phyloP scores from a whole-genome alignment of 768 basidiomycete genomes.

The Lentinus brumalis region DNA sequence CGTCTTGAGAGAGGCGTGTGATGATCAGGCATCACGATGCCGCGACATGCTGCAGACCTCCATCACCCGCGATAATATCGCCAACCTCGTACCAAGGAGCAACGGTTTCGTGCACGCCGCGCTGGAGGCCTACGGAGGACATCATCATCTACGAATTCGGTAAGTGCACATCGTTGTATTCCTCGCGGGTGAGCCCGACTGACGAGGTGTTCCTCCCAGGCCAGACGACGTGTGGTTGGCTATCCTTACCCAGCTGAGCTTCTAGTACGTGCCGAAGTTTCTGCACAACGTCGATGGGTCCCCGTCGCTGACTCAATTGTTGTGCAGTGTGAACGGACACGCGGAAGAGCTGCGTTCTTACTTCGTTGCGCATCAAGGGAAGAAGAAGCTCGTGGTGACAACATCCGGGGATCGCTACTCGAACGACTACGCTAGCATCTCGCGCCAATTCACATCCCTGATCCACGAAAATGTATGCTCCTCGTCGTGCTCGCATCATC shows the following conservation, averaged over 20 bases:
- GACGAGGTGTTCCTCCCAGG: slow-evolving; percentile 17
- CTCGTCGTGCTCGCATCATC: neutral
- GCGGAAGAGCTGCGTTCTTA: slow-evolving; percentile 34
- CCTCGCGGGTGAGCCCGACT: neutral
- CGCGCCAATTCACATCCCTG: slow-evolving; percentile 27
- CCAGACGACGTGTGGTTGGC: slow-evolving; percentile 55
- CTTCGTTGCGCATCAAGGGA: slow-evolving; percentile 39
- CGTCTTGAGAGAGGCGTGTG: neutral
- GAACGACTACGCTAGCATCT: slow-evolving; percentile 22
- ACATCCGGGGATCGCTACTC: neutral
- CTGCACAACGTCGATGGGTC: neutral
- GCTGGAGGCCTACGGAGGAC: slow-evolving; percentile 5
- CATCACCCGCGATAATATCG: neutral
- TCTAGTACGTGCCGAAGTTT: slow-evolving; percentile 21
- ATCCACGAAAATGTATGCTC: slow-evolving; percentile 23
- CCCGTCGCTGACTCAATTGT: neutral
- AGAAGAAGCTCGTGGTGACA: slow-evolving; percentile 32
- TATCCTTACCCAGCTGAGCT: slow-evolving; percentile 40
- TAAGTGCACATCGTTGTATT: neutral
- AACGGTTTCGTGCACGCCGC: slow-evolving; percentile 2
- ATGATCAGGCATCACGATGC: neutral
- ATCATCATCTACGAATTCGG: slow-evolving; percentile 8
- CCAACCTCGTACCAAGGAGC: neutral
- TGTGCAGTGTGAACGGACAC: slow-evolving; percentile 26
- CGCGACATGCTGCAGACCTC: neutral